phyloP scores from a whole-genome alignment of 805 yeast genomes.

The Zygotorulaspora chibaensis region DNA sequence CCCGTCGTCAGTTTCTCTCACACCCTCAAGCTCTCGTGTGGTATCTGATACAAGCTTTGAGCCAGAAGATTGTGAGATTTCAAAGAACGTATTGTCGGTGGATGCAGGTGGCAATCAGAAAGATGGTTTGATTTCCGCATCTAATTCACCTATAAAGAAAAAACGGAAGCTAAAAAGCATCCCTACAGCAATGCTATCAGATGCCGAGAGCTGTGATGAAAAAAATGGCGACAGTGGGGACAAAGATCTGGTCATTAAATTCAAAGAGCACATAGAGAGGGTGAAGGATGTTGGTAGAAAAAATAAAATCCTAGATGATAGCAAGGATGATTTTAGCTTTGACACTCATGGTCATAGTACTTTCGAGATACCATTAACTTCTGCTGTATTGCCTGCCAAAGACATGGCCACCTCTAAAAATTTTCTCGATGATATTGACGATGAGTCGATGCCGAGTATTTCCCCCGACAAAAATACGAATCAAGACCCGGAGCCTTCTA shows the following conservation, averaged over 20 bases:
- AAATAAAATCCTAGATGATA: conserved; percentile 31
- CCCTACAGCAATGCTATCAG: conserved; percentile 14
- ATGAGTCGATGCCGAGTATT: background rate
- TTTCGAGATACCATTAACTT: conserved; percentile 25
- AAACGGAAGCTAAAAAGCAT: conserved; percentile 18
- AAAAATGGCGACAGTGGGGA: conserved; percentile 4
- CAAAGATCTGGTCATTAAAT: conserved; percentile 20
- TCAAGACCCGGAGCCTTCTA: background rate
- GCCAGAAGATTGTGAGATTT: background rate
- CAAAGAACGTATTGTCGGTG: background rate
- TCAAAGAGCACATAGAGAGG: conserved; percentile 23
- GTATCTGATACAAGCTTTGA: background rate
- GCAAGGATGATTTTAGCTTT: conserved; percentile 32
- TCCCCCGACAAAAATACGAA: background rate
- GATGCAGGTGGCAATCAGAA: background rate
- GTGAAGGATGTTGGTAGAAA: conserved; percentile 19
- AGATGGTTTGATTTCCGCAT: background rate
- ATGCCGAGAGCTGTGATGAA: conserved; percentile 5
- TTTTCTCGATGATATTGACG: background rate
- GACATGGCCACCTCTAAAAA: background rate
- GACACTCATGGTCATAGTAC: conserved; percentile 29
- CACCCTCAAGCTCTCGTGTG: too few relatives aligned
- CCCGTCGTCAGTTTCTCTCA: background rate
- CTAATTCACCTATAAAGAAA: conserved; percentile 10
- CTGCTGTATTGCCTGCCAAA: background rate